Conservation (phyloP, 345 rosid genomes). For the Aquilaria sinensis region DNA sequence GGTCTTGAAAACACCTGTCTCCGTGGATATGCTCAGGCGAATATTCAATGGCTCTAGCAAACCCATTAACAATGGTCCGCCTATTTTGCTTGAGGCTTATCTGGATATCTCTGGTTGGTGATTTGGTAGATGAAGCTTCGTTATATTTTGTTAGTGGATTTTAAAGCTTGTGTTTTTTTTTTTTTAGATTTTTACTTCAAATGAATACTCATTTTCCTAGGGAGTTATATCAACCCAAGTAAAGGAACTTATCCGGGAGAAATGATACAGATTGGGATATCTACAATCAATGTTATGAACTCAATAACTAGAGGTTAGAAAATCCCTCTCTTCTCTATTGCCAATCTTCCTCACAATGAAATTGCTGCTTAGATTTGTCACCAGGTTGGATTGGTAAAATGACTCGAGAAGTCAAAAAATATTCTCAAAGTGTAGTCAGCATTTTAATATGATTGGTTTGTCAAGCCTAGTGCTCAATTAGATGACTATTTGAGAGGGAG, state of each 20-base stretch:
- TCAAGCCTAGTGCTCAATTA: too few species aligned
- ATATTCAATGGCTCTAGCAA: slow-evolving; percentile 96
- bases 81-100: slow-evolving; percentile 90
- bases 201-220: slow-evolving; percentile 22
- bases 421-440: slow-evolving; percentile 51
- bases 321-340: slow-evolving; percentile 96
- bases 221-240: slow-evolving; percentile 90
- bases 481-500: too few species aligned
- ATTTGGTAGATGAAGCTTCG: too few species aligned
- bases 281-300: slow-evolving; percentile 96
- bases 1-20: slow-evolving; percentile 91
- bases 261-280: slow-evolving; percentile 97
- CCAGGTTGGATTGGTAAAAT: slow-evolving; percentile 95
- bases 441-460: too few species aligned
- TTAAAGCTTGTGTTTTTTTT: too few species aligned
- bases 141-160: too few species aligned
- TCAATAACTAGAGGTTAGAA: slow-evolving; percentile 98
- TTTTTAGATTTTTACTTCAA: too few species aligned
- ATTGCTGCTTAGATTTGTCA: slow-evolving; percentile 99
- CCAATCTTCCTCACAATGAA: slow-evolving; percentile 99
- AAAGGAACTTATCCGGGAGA: slow-evolving; percentile 95
- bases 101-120: slow-evolving; percentile 81
- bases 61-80: slow-evolving; percentile 95
- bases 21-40: slow-evolving; percentile 96
- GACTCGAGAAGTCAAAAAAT: slow-evolving; percentile 72